phyloP scores from a whole-genome alignment of 345 rosid species.

The Citrus australasica region DNA sequence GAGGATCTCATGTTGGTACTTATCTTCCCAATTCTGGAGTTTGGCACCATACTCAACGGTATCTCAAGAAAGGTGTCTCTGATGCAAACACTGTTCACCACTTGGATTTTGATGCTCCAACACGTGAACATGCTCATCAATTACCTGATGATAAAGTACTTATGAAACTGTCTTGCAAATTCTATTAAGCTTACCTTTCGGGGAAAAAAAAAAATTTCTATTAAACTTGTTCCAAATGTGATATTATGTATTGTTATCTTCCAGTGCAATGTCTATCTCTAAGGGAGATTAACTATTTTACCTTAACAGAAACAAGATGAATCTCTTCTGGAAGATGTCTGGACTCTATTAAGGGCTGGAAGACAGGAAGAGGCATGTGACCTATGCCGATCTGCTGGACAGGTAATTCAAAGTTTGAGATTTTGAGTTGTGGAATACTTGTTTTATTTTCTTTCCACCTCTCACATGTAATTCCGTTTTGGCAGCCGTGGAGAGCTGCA shows the following conservation, averaged over 20 bases:
- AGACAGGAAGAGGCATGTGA: slow-evolving; percentile 88
- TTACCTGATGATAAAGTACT: slow-evolving; percentile 83
- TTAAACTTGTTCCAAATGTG: background rate
- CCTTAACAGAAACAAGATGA: slow-evolving; percentile 85
- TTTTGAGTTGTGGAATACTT: background rate
- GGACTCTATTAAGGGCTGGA: slow-evolving; percentile 95
- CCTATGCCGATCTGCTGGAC: slow-evolving; percentile 95
- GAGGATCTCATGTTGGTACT: slow-evolving; percentile 92
- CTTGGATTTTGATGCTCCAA: slow-evolving; percentile 99
- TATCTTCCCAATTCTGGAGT: slow-evolving; percentile 93
- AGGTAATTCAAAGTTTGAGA: slow-evolving; percentile 44
- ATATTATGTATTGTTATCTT: background rate
- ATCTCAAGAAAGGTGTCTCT: slow-evolving; percentile 62
- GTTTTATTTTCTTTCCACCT: slow-evolving; percentile 2
- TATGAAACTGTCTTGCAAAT: background rate
- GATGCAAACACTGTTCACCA: slow-evolving; percentile 64
- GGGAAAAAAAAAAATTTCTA: too few relatives aligned
- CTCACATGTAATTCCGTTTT: slow-evolving; percentile 5
- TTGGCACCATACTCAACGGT: slow-evolving; percentile 92
- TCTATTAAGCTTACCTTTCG: background rate
- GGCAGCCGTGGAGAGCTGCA: slow-evolving; percentile 97
- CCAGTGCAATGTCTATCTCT: background rate
- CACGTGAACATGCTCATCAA: slow-evolving; percentile 83
- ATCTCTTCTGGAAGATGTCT: slow-evolving; percentile 90
- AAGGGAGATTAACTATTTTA: slow-evolving; percentile 18